phyloP scores from a whole-genome alignment of 805 yeast species.

The Monosporozyma siamensis region DNA sequence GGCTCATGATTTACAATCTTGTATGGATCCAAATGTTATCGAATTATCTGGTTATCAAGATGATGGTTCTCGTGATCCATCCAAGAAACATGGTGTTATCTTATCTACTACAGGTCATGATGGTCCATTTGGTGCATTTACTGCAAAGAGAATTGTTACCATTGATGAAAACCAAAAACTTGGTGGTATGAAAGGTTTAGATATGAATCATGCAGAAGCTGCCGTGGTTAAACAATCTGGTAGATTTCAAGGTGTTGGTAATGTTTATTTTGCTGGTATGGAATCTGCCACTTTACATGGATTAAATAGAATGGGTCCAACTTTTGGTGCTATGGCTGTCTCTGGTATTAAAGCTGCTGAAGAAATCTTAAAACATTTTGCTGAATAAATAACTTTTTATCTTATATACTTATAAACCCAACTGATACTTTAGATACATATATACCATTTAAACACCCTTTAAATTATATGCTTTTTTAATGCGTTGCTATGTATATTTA shows the following conservation, averaged over 20 bases:
- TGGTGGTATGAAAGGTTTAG: constrained; percentile 69
- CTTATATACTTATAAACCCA: too few species aligned
- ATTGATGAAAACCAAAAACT: constrained; percentile 40
- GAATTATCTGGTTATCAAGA: constrained; percentile 36
- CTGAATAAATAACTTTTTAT: constrained; percentile 12
- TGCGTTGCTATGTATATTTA: too few species aligned
- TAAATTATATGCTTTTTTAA: too few species aligned
- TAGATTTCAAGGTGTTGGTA: constrained; percentile 23
- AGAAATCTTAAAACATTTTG: constrained; percentile 28
- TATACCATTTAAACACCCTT: too few species aligned
- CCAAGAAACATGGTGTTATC: constrained; percentile 38
- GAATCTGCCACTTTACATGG: constrained; percentile 72
- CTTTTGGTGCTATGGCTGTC: constrained; percentile 73
- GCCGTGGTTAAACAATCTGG: constrained; percentile 64
- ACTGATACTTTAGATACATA: too few species aligned
- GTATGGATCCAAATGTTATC: constrained; percentile 79
- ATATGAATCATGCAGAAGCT: constrained; percentile 72
- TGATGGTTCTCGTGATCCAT: constrained; percentile 30
- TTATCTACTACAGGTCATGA: constrained; percentile 74
- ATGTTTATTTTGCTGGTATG: constrained; percentile 49
- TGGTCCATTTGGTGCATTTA: constrained; percentile 76
- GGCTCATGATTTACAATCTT: constrained; percentile 68
- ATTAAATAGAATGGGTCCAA: constrained; percentile 76
- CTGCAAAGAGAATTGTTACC: constrained; percentile 57
- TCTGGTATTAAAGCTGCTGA: constrained; percentile 77